Evolutionary conservation across 176 grass and related monocot species (phyloP).

Genomic region (Aegilops umbellulata): DNA sequence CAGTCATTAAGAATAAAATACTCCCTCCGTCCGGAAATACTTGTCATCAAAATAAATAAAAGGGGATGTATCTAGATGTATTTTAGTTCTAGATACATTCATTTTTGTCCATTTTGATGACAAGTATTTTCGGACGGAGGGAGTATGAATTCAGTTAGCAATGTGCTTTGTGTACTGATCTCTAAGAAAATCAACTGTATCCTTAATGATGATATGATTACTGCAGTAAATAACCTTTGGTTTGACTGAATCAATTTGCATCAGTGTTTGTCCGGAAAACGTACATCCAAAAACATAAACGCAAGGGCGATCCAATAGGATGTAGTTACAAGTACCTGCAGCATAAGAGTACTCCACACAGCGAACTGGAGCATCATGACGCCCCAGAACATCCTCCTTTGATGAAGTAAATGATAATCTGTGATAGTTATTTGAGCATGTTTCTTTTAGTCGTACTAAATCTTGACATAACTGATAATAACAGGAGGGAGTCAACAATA

Average conservation of each 20-base stretch:
- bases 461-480: not conserved
- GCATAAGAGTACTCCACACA: slow-evolving; percentile 96
- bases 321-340: slow-evolving; percentile 54
- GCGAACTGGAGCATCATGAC: slow-evolving; percentile 90
- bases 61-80: too few species aligned
- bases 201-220: slow-evolving; percentile 10
- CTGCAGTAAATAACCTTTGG: not conserved
- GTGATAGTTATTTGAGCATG: slow-evolving; percentile 33
- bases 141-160: not conserved
- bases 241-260: slow-evolving; percentile 23
- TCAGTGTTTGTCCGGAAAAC: not conserved
- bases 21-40: too few species aligned
- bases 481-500: not conserved
- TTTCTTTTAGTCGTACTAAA: not conserved
- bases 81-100: too few species aligned
- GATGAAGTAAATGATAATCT: slow-evolving; percentile 75
- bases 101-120: too few species aligned
- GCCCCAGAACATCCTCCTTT: slow-evolving; percentile 85
- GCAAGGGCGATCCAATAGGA: slow-evolving; percentile 3
- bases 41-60: too few species aligned
- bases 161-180: not conserved
- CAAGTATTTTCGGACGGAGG: too few species aligned
- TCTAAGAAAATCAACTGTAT: not conserved
- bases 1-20: not conserved
- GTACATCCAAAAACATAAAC: not conserved